Percentiles rank a stretch among this genome's conserved stretches.
phyloP scores from a whole-genome alignment of 2,329 filamentous ascomycete species.

The Neonectria neomacrospora region DNA sequence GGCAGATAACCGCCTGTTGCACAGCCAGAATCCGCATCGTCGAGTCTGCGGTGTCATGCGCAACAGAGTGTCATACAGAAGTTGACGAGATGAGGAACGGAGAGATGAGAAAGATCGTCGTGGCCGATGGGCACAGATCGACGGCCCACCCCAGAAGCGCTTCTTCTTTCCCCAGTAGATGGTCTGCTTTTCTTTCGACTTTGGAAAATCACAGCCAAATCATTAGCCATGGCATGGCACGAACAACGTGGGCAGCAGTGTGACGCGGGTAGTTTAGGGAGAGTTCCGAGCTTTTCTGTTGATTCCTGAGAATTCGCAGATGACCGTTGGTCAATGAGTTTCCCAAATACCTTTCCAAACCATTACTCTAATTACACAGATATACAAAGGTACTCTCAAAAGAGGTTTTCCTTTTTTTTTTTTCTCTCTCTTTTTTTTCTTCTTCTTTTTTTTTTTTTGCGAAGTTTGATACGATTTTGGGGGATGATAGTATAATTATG shows the following conservation, averaged over 20 bases:
- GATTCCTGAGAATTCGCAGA: neutral
- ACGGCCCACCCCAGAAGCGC: neutral
- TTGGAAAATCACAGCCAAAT: neutral
- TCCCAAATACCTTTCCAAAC: neutral
- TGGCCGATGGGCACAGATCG: neutral
- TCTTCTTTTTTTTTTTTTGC: no score
- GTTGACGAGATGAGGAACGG: slow-evolving; percentile 4
- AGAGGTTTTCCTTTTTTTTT: no score
- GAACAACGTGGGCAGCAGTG: neutral
- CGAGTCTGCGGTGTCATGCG: slow-evolving; percentile 2
- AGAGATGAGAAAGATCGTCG: neutral
- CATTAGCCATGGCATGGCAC: neutral
- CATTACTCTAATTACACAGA: neutral
- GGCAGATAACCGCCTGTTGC: neutral
- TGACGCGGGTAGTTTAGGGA: neutral
- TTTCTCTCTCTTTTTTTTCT: no score
- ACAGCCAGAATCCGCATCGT: neutral
- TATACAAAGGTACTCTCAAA: no score
- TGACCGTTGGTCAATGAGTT: neutral
- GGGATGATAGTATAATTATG: no score
- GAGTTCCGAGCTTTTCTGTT: no score
- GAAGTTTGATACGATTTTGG: neutral
- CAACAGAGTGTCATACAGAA: neutral
- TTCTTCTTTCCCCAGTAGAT: neutral
- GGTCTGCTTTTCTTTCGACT: neutral